Evolutionary conservation across 106 monocot genomes (phyloP), one percentile per base, ranked within the genome.

Genomic region (Cymbidium sinense): DNA sequence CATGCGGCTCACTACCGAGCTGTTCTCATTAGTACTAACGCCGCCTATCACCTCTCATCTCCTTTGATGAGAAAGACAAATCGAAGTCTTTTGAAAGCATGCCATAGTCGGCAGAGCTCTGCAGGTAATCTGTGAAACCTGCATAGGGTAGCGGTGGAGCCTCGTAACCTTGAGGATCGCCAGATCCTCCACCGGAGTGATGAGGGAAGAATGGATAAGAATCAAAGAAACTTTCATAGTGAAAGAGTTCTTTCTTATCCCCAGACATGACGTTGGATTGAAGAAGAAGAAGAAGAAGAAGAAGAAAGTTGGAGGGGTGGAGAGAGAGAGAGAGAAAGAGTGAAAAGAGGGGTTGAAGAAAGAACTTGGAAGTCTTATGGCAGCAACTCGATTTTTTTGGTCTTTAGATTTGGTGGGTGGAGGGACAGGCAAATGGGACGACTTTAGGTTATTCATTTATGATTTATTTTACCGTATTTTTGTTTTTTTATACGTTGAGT

Each of bases 31-130:
- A 13, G 47, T 47, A 13, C 47, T 47, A 47, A 47, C 47, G 15
- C 47, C 47, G 47, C 13, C 7, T 34, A 37, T 71, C 17, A 20
- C 71, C 37, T 2, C 36, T 11, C 71, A 0, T 20, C 36, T 34
- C 15, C 20, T 23, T 37, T 19, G 71, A 3, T 19, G 71, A 71
- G 34, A 23, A 36, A 2, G 71, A 71, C 2, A 34, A 20, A 20
- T 71, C 71, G n/a, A 71, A 37, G 4, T 36, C 36, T 34, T 71
- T 71, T 6, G 71, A 15, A 29, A 71, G 71, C 71, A 71, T 20
- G 2, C 34, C 71, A 37, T 36, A 71, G 36, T 71, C 71, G 9
- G 36, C 71, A 17, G 71, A 71, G 71, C 71, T 71, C 36, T 21
- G 71, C 19, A 71, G 19, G 21, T 21, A 71, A 6, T 71, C 71